Percentiles rank a stretch among this genome's conserved stretches.
Evolutionary conservation across 495 filamentous ascomycete species (phyloP).

Genomic region (Pseudevernia furfuracea): DNA sequence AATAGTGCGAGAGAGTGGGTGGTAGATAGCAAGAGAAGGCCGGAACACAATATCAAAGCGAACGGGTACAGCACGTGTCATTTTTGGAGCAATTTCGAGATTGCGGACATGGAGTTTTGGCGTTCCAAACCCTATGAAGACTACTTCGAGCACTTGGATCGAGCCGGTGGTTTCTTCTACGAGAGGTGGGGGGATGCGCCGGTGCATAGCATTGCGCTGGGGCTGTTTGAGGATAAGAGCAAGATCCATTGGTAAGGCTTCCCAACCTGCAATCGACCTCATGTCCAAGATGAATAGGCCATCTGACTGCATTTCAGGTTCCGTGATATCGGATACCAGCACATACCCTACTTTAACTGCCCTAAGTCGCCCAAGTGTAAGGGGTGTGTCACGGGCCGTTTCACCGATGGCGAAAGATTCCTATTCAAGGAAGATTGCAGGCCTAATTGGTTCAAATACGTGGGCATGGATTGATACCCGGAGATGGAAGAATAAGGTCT

Average conservation of each 20-base stretch:
- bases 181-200: slow-evolving; percentile 98
- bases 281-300: neutral
- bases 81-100: slow-evolving; percentile 99
- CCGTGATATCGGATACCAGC: slow-evolving; percentile 97
- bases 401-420: slow-evolving; percentile 79
- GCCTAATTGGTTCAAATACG: slow-evolving; percentile 93
- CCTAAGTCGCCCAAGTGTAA: slow-evolving; percentile 92
- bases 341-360: slow-evolving; percentile 98
- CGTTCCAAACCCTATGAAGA: slow-evolving; percentile 82
- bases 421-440: slow-evolving; percentile 89
- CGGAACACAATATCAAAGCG: slow-evolving; percentile 61
- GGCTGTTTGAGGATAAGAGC: slow-evolving; percentile 80
- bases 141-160: slow-evolving; percentile 94
- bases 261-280: neutral
- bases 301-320: slow-evolving; percentile 54
- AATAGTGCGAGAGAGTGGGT: slow-evolving; percentile 88
- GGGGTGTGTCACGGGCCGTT: slow-evolving; percentile 74
- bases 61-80: slow-evolving; percentile 98
- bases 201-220: slow-evolving; percentile 92
- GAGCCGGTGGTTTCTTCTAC: slow-evolving; percentile 95
- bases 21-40: slow-evolving; percentile 65
- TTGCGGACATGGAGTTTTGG: slow-evolving; percentile 94
- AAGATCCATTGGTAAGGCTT: slow-evolving; percentile 86
- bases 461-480: slow-evolving; percentile 58
- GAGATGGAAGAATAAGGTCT: neutral